Evolutionary conservation across 176 grass and related monocot species (phyloP).

Genomic region (Carex myosuroides): DNA sequence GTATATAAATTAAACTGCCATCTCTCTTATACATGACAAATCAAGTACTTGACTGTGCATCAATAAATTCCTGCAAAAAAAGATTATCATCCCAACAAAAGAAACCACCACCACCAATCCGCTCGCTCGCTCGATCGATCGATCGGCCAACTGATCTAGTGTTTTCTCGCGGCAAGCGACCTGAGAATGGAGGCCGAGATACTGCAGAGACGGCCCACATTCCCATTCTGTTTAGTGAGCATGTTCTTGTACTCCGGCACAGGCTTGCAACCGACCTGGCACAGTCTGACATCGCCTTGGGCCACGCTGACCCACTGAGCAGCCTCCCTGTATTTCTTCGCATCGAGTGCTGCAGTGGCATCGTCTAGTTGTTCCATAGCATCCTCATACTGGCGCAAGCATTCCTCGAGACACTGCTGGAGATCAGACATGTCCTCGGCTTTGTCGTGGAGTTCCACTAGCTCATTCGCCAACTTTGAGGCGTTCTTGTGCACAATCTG

Average conservation of each 20-base stretch:
- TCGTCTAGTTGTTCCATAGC: conserved; percentile 60
- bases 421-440: conserved; percentile 31
- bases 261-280: conserved; percentile 42
- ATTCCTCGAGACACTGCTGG: conserved; percentile 60
- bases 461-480: conserved; percentile 27
- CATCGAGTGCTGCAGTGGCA: conserved; percentile 36
- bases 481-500: conserved; percentile 39
- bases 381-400: conserved; percentile 46
- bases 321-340: conserved; percentile 33
- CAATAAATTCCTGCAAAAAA: background rate
- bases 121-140: background rate
- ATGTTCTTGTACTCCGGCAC: conserved; percentile 35
- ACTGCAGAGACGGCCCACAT: conserved; percentile 52
- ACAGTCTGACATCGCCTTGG: conserved; percentile 41
- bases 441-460: conserved; percentile 31
- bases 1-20: conserved; percentile 9
- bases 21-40: conserved; percentile 6
- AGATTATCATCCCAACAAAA: background rate
- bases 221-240: conserved; percentile 42
- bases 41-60: conserved; percentile 7
- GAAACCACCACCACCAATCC: background rate
- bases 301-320: conserved; percentile 34
- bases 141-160: background rate
- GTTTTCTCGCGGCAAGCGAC: conserved; percentile 7
- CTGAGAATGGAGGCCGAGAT: conserved; percentile 43